Percentiles rank a stretch among this genome's conserved stretches.
Conservation (phyloP, 768 basidiomycete species). For the Candolleomyces aberdarensis region DNA sequence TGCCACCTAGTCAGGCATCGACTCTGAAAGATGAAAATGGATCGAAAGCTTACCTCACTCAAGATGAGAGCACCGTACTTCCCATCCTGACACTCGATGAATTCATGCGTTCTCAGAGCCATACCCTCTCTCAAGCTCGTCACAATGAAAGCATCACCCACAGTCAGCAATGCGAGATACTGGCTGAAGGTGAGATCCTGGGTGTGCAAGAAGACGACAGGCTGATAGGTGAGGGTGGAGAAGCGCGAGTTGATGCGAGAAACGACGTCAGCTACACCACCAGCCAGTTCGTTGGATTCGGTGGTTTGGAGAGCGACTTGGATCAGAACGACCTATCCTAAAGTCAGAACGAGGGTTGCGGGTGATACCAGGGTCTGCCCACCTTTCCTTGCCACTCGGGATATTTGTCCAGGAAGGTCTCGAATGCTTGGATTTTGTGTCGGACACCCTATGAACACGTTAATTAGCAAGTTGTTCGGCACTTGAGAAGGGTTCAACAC, state of each 20-base stretch:
- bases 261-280: constrained; percentile 71
- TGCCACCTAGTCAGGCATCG: constrained; percentile 21
- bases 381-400: constrained; percentile 82
- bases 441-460: constrained; percentile 53
- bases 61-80: constrained; percentile 68
- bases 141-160: constrained; percentile 84
- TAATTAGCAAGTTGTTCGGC: not conserved
- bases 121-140: constrained; percentile 86
- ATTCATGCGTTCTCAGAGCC: constrained; percentile 81
- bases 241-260: constrained; percentile 81
- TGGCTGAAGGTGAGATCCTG: constrained; percentile 83
- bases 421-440: constrained; percentile 83
- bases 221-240: constrained; percentile 84
- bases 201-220: constrained; percentile 82
- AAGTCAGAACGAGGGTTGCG: not conserved
- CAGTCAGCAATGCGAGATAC: constrained; percentile 76
- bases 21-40: not conserved
- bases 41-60: constrained; percentile 56
- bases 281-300: constrained; percentile 69
- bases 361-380: not conserved
- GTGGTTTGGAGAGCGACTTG: constrained; percentile 87
- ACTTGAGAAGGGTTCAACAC: not conserved
- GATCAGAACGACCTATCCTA: constrained; percentile 65
- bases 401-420: constrained; percentile 72
- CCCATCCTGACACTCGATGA: constrained; percentile 80